Conservation (phyloP, 108 stramenopile species). For the Nitzschia putrida region DNA sequence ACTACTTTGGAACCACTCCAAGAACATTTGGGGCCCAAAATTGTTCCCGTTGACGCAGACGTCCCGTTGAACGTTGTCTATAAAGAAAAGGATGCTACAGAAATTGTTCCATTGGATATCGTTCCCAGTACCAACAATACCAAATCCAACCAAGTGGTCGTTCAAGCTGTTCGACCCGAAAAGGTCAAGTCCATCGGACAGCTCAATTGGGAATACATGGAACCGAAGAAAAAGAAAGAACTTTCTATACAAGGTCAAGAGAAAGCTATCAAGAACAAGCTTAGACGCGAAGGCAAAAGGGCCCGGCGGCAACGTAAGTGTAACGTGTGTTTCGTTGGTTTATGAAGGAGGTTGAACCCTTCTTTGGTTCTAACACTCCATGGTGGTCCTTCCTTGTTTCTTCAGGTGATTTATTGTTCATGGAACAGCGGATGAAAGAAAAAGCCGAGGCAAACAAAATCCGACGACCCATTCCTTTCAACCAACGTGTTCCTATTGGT, state of each 20-base stretch:
- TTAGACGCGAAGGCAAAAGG: constrained; percentile 65
- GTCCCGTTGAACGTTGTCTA: too few species aligned
- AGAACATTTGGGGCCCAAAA: too few species aligned
- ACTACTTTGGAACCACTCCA: too few species aligned
- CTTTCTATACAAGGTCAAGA: constrained; percentile 68
- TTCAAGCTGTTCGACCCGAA: too few species aligned
- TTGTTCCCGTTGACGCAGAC: too few species aligned
- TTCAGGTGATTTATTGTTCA: neutral
- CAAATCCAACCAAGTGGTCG: too few species aligned
- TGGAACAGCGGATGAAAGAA: neutral
- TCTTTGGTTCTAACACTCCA: neutral
- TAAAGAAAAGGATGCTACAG: too few species aligned
- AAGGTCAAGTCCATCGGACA: constrained; percentile 12
- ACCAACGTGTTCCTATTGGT: constrained; percentile 52
- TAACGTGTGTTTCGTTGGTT: neutral
- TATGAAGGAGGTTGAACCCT: neutral
- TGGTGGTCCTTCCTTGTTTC: neutral
- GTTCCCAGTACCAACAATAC: too few species aligned
- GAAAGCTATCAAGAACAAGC: constrained; percentile 74
- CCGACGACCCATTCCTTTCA: constrained; percentile 51
- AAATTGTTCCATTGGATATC: too few species aligned
- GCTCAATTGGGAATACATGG: constrained; percentile 66
- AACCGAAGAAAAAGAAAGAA: constrained; percentile 65
- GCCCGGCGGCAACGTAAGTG: constrained; percentile 74
- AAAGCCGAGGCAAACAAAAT: constrained; percentile 28